Evolutionary conservation across 306 rosid genomes (phyloP).

Genomic region (Cicer yamashitae): DNA sequence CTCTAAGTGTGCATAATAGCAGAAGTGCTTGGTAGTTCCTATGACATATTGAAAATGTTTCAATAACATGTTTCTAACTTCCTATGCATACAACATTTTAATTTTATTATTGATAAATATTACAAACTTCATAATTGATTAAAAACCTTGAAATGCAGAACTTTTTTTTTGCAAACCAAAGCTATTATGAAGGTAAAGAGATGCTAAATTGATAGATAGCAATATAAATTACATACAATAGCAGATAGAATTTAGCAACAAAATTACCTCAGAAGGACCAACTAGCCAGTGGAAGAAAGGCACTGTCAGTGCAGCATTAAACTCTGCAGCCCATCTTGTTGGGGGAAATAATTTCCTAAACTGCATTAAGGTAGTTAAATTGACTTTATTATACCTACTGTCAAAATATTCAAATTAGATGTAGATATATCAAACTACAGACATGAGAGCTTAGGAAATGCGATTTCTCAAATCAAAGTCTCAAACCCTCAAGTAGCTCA

Average conservation of each 20-base stretch:
- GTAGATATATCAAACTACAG: neutral
- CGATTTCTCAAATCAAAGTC: neutral
- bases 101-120: too few species aligned
- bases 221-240: neutral
- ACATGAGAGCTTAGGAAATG: neutral
- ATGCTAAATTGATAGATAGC: neutral
- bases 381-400: neutral
- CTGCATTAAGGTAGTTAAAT: conserved; percentile 53
- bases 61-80: too few species aligned
- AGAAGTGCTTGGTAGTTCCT: too few species aligned
- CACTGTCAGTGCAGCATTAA: conserved; percentile 91
- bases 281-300: conserved; percentile 96
- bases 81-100: too few species aligned
- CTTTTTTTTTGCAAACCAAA: neutral
- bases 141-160: conserved; percentile 3
- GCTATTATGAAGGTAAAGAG: neutral
- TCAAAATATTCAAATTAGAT: neutral
- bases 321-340: conserved; percentile 95
- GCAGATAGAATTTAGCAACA: neutral
- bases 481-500: neutral
- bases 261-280: conserved; percentile 88
- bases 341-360: conserved; percentile 94
- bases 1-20: neutral
- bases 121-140: neutral
- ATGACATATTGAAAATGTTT: too few species aligned